Evolutionary conservation across 2,329 filamentous ascomycete genomes (phyloP).

Genomic region (Stagonosporopsis vannaccii): DNA sequence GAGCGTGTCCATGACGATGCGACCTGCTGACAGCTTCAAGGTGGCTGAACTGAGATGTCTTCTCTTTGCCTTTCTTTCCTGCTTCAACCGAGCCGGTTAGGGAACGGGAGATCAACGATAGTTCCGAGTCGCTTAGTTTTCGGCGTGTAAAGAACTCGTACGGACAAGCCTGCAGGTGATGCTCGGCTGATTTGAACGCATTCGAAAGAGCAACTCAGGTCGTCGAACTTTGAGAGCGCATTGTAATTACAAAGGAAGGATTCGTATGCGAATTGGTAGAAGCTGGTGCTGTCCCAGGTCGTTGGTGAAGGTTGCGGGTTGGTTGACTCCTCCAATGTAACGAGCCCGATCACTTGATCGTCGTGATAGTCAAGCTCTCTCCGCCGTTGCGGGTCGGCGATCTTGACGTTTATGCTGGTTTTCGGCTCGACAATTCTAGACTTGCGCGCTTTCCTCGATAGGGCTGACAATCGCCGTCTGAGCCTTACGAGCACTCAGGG

Average conservation of each 20-base stretch:
- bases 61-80: not conserved
- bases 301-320: constrained; percentile 1
- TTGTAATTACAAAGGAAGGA: not conserved
- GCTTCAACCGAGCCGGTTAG: no score
- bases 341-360: not conserved
- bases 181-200: constrained; percentile 5
- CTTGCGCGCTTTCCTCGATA: constrained; percentile 13
- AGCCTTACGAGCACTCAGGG: constrained; percentile 3
- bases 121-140: not conserved
- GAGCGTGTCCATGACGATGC: constrained; percentile 23
- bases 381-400: constrained; percentile 11
- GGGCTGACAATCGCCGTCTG: constrained; percentile 10
- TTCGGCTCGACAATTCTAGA: constrained; percentile 7
- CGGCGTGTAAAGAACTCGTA: not conserved
- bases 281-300: not conserved
- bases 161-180: constrained; percentile 1
- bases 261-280: not conserved
- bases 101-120: constrained; percentile 1
- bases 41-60: not conserved
- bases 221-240: not conserved
- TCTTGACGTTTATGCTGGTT: constrained; percentile 18
- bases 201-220: not conserved
- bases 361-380: not conserved
- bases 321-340: not conserved
- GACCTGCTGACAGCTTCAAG: not conserved